Percentiles rank a stretch among this genome's conserved stretches.
These are phyloP conservation scores for Mortierella sp. DNA, from an alignment of 371 early-diverging fungal species.

Conservation along the genomic window DNA sequence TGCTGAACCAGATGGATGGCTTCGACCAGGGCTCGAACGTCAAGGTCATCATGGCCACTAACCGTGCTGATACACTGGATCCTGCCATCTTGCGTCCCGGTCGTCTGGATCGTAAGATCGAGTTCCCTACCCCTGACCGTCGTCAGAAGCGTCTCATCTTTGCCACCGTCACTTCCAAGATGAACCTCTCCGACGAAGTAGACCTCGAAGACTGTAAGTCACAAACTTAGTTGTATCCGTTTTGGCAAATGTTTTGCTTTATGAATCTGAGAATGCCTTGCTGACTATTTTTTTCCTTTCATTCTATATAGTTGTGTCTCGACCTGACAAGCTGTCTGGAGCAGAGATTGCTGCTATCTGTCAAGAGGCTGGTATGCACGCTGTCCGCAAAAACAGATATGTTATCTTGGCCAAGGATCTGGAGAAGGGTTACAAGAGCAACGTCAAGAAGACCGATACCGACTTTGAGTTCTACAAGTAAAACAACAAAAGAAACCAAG, in stretches of 20 bases:
- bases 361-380: conserved; percentile 99
- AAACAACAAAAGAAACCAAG: conserved; percentile 7
- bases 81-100: conserved; percentile 99
- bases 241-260: neutral
- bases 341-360: conserved; percentile 99
- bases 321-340: conserved; percentile 98
- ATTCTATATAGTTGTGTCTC: conserved; percentile 82
- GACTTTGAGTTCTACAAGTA: conserved; percentile 98
- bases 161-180: conserved; percentile 97
- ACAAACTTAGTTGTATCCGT: neutral
- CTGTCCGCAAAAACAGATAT: conserved; percentile 80
- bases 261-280: neutral
- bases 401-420: conserved; percentile 98
- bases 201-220: conserved; percentile 98
- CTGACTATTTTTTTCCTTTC: neutral
- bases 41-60: conserved; percentile 99
- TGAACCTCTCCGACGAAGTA: conserved; percentile 98
- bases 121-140: conserved; percentile 99
- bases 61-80: conserved; percentile 99
- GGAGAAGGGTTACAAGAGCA: conserved; percentile 98
- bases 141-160: conserved; percentile 99
- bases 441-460: conserved; percentile 96
- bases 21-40: conserved; percentile 99
- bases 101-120: conserved; percentile 99
- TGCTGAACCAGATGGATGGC: conserved; percentile 99